phyloP scores from a whole-genome alignment of 352 stramenopile genomes.

The Globisporangium polare region DNA sequence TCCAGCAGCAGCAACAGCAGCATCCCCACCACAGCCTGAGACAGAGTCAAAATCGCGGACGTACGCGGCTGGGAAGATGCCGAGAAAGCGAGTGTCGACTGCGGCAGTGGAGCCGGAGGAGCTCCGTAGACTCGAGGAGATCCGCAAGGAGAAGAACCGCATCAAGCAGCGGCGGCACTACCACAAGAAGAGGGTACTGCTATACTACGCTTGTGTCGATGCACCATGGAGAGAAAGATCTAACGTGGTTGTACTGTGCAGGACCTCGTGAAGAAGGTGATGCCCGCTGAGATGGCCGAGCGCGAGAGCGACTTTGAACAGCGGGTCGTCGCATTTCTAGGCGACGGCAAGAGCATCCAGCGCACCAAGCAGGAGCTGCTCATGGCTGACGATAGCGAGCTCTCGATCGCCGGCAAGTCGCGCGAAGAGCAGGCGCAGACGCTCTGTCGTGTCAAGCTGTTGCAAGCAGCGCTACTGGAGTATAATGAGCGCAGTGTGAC shows the following conservation, averaged over 20 bases:
- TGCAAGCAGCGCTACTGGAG: not conserved
- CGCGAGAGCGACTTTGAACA: not conserved
- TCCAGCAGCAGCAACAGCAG: not conserved
- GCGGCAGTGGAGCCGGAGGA: not conserved
- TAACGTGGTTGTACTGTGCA: not conserved
- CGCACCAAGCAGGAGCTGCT: not conserved
- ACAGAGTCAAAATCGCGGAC: not conserved
- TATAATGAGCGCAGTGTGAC: not conserved
- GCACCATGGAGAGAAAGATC: not conserved
- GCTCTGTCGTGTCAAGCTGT: not conserved
- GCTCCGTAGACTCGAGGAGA: no score
- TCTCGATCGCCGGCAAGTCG: not conserved
- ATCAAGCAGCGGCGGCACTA: not conserved
- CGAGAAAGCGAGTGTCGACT: not conserved
- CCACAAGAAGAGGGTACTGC: not conserved
- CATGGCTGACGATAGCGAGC: not conserved
- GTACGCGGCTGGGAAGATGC: not conserved
- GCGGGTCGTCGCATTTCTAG: not conserved
- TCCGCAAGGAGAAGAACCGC: not conserved
- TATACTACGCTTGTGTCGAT: not conserved
- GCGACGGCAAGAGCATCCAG: not conserved
- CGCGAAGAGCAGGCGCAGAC: not conserved
- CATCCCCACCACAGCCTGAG: not conserved
- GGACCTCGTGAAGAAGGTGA: not conserved
- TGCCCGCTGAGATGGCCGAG: not conserved